Percentiles rank a stretch among this genome's conserved stretches.
Evolutionary conservation across 306 rosid species (phyloP).

Genomic region (Vicia faba): DNA sequence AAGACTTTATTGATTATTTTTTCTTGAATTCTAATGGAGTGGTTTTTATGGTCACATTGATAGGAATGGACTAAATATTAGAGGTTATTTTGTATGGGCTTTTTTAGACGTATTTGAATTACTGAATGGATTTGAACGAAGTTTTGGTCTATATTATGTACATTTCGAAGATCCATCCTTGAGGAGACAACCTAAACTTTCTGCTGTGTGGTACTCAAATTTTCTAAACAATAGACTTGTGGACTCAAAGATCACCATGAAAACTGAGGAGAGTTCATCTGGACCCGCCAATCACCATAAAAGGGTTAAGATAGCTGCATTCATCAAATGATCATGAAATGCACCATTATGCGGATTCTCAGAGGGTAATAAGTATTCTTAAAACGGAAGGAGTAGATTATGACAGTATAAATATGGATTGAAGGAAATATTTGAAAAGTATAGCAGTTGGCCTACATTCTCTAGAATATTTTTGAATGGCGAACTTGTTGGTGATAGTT

Average conservation of each 20-base stretch:
- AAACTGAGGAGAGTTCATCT: conserved; percentile 25
- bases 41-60: neutral
- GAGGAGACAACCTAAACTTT: conserved; percentile 60
- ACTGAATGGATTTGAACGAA: conserved; percentile 38
- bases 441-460: too few species aligned
- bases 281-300: conserved; percentile 1
- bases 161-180: conserved; percentile 55
- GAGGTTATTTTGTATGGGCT: conserved; percentile 76
- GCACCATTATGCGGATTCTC: too few species aligned
- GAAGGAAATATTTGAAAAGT: too few species aligned
- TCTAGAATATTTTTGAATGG: too few species aligned
- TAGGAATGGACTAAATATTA: conserved; percentile 63
- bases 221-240: conserved; percentile 44
- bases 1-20: neutral
- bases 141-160: conserved; percentile 56
- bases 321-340: too few species aligned
- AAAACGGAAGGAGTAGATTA: too few species aligned
- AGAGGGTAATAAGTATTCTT: too few species aligned
- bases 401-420: too few species aligned
- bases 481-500: too few species aligned
- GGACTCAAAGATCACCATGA: conserved; percentile 13
- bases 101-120: conserved; percentile 59
- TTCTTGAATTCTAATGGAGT: conserved; percentile 8
- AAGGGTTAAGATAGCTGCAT: too few species aligned
- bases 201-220: conserved; percentile 61